Evolutionary conservation across 2,329 filamentous ascomycete genomes (phyloP).

Genomic region (Lachnellula cervina): DNA sequence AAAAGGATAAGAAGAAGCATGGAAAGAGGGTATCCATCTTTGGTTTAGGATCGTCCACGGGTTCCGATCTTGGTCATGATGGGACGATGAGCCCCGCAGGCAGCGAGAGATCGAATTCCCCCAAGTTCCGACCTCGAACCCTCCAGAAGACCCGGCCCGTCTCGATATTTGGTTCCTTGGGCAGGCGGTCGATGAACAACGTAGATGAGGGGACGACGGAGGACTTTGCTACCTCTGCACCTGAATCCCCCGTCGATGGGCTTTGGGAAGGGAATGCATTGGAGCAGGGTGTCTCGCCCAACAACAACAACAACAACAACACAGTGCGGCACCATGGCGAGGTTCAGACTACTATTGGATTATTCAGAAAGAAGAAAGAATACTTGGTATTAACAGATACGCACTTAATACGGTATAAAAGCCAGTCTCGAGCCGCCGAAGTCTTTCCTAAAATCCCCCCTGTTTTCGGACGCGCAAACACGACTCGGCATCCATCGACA

Average conservation of each 20-base stretch:
- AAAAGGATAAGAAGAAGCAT: constrained; percentile 28
- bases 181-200: constrained; percentile 27
- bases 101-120: constrained; percentile 19
- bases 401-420: constrained; percentile 65
- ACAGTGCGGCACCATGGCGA: constrained; percentile 62
- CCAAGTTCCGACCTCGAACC: constrained; percentile 24
- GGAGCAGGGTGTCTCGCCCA: constrained; percentile 7
- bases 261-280: constrained; percentile 7
- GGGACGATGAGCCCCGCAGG: constrained; percentile 19
- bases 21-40: constrained; percentile 28
- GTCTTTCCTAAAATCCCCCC: constrained; percentile 51
- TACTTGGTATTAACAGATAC: constrained; percentile 67
- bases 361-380: constrained; percentile 69
- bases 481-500: constrained; percentile 50
- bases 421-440: constrained; percentile 59
- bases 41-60: constrained; percentile 19
- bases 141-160: constrained; percentile 29
- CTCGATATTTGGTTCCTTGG: constrained; percentile 32
- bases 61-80: constrained; percentile 18
- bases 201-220: constrained; percentile 25
- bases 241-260: constrained; percentile 22
- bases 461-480: constrained; percentile 36
- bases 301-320: constrained; percentile 13
- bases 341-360: constrained; percentile 62
- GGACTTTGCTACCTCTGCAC: constrained; percentile 15